These are phyloP conservation scores for Pholiota adiposa DNA, from an alignment of 1,284 basidiomycete species.

Conservation along the genomic window DNA sequence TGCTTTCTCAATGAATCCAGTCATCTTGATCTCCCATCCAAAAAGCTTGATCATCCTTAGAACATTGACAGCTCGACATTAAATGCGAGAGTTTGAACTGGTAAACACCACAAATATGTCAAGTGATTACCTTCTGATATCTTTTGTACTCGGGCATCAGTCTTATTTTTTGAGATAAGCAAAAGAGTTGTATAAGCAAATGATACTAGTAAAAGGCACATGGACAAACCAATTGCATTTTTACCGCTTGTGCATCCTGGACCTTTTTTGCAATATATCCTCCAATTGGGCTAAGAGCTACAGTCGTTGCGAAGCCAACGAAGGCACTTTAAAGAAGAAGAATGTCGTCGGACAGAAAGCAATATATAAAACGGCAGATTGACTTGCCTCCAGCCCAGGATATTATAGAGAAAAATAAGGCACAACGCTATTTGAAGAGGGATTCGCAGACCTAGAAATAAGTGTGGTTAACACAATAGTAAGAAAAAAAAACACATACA, in stretches of 20 bases:
- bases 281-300: constrained; percentile 56
- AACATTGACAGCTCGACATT: constrained; percentile 12
- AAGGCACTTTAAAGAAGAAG: constrained; percentile 30
- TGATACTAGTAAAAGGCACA: too few relatives aligned
- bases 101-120: constrained; percentile 35
- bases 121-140: constrained; percentile 48
- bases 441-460: constrained; percentile 12
- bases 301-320: constrained; percentile 56
- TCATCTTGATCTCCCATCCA: constrained; percentile 24
- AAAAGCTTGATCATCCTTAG: constrained; percentile 24
- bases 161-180: constrained; percentile 26
- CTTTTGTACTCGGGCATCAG: constrained; percentile 50
- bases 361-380: too few relatives aligned
- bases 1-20: constrained; percentile 4
- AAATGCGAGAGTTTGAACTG: constrained; percentile 7
- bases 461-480: not conserved
- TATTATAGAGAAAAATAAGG: constrained; percentile 26
- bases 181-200: too few relatives aligned
- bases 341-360: not conserved
- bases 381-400: constrained; percentile 30
- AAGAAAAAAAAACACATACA: constrained; percentile 6
- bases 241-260: constrained; percentile 36
- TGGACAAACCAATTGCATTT: constrained; percentile 28
- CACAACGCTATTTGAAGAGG: constrained; percentile 42
- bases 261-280: constrained; percentile 42